Percentiles rank a stretch among this genome's conserved stretches.
These are phyloP conservation scores for Coemansia sp. DNA, from an alignment of 192 early-diverging fungal genomes.

Conservation along the genomic window DNA sequence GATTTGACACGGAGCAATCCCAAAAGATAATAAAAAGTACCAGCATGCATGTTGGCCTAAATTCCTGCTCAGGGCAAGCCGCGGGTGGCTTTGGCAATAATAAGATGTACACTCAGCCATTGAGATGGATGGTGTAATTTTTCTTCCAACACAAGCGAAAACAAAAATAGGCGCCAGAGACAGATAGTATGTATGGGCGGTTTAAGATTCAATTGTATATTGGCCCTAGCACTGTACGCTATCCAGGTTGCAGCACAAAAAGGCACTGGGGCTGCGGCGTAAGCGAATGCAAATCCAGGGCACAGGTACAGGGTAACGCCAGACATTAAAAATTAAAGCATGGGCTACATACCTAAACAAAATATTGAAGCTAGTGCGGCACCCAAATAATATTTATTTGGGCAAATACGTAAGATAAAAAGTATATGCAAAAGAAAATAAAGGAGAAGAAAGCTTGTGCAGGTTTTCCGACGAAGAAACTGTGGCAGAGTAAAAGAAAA, in stretches of 20 bases:
- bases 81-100: constrained; percentile 11
- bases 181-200: too few relatives aligned
- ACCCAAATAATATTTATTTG: background rate
- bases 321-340: background rate
- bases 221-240: too few relatives aligned
- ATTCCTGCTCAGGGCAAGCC: background rate
- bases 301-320: background rate
- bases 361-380: background rate
- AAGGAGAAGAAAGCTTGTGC: background rate
- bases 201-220: too few relatives aligned
- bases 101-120: background rate
- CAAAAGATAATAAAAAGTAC: background rate
- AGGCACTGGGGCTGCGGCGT: background rate
- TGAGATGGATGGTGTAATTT: too few relatives aligned
- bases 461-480: background rate
- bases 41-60: constrained; percentile 1
- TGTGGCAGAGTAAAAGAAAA: background rate
- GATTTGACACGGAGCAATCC: background rate
- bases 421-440: background rate
- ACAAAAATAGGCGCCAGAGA: too few relatives aligned
- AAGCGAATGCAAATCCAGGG: background rate
- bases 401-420: background rate
- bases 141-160: too few relatives aligned
- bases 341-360: constrained; percentile 5
- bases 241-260: too few relatives aligned